Conservation (phyloP, 192 early-diverging fungal genomes). For the Globomyces pollinis-pini region DNA sequence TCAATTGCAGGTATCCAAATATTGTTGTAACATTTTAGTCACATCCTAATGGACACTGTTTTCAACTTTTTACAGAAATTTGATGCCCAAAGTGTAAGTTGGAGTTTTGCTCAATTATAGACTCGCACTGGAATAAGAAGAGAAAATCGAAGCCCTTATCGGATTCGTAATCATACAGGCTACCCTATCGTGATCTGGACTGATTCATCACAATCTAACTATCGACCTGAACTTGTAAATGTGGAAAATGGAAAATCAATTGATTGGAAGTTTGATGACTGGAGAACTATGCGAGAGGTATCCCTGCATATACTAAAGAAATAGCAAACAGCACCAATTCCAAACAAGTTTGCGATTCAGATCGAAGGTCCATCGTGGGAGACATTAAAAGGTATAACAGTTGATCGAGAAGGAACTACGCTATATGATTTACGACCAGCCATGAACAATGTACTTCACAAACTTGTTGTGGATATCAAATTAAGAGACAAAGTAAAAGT, state of each 20-base stretch:
- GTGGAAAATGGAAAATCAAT: conserved; percentile 66
- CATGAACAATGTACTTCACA: conserved; percentile 68
- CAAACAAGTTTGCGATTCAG: conserved; percentile 79
- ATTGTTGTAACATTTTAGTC: no score
- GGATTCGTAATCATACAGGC: conserved; percentile 84
- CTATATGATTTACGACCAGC: conserved; percentile 77
- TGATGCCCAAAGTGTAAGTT: no score
- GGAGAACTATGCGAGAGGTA: conserved; percentile 79
- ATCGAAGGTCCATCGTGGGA: conserved; percentile 85
- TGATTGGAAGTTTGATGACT: conserved; percentile 96
- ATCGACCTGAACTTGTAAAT: conserved; percentile 62
- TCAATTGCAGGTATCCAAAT: no score
- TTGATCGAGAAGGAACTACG: conserved; percentile 81
- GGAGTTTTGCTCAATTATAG: conserved; percentile 1
- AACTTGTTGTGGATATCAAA: conserved; percentile 79
- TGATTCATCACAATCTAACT: conserved; percentile 24
- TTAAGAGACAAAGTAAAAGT: conserved; percentile 84
- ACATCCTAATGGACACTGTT: conserved; percentile 52
- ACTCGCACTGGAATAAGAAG: neutral
- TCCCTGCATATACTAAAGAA: conserved; percentile 10
- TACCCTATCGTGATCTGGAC: conserved; percentile 86
- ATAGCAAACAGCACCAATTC: conserved; percentile 32
- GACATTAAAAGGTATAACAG: conserved; percentile 76
- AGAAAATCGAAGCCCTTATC: conserved; percentile 63
- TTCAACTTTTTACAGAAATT: no score